A percentile compares a stretch with the other conserved stretches of the same genome.
phyloP scores from a whole-genome alignment of 2,329 filamentous ascomycete species.

The Ophiocordyceps australis region DNA sequence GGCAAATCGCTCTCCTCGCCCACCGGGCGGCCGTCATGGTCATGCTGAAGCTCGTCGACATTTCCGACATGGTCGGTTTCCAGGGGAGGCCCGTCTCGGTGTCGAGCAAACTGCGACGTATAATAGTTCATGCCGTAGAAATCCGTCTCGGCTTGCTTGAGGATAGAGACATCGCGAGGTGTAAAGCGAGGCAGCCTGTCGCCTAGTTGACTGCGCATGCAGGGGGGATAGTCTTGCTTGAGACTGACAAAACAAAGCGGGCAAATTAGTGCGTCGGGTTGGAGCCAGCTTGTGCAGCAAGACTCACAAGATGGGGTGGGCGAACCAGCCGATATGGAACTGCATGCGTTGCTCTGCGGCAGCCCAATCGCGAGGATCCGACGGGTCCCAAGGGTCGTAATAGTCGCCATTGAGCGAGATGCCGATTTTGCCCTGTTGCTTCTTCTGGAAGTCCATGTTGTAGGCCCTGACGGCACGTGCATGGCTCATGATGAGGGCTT shows the following conservation, averaged over 20 bases:
- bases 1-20: conserved; percentile 67
- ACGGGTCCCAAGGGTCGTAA: conserved; percentile 16
- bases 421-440: conserved; percentile 13
- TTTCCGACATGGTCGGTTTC: conserved; percentile 58
- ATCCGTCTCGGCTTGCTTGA: conserved; percentile 65
- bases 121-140: conserved; percentile 96
- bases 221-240: conserved; percentile 50
- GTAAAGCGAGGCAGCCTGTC: conserved; percentile 60
- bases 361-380: conserved; percentile 8
- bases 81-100: conserved; percentile 41
- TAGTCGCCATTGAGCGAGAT: conserved; percentile 19
- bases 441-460: conserved; percentile 11
- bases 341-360: conserved; percentile 16
- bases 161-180: conserved; percentile 50
- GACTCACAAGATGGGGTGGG: conserved; percentile 18
- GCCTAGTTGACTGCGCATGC: conserved; percentile 68
- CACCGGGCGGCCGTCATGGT: conserved; percentile 55
- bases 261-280: background rate
- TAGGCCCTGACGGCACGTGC: conserved; percentile 13
- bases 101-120: conserved; percentile 72
- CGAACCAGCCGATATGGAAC: conserved; percentile 20
- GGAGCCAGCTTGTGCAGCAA: background rate
- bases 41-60: conserved; percentile 51
- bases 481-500: conserved; percentile 17
- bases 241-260: conserved; percentile 3